Evolutionary conservation across 192 early-diverging fungal genomes (phyloP), one percentile per base, ranked within the genome.

Genomic region (Spizellomyces sp.): DNA sequence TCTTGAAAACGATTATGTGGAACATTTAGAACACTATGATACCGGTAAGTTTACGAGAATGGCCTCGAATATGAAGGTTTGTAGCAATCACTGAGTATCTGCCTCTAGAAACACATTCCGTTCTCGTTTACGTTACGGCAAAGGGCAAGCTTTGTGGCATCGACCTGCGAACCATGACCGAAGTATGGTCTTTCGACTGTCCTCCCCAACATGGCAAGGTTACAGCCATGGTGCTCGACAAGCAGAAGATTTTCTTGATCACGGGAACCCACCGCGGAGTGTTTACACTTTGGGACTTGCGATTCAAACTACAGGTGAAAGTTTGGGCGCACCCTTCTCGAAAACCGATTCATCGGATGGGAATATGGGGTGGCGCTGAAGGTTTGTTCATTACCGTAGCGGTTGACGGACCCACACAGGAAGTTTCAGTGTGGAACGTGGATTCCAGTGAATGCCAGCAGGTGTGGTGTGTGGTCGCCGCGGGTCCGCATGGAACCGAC

Each of bases 401-500:
- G 8, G 82, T 93, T 6, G 88, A 89, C 14, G 83, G 85, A n/a
- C 50, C 15, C 5, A 82, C 67, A 17, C 88, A 90, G 62, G 93
- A 95, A 65, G 76, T 94, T 9, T 89, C 89, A n/a, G 73, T 92
- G 0, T 95, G 94, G 94, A 88, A 95, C 74, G 81, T 95, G 54
- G 88, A 89, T 36, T 77, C 78, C n/a, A 71, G 83, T 12, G 77
- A 86, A 58, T 94, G 93, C 75, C 68, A 79, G 12, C 86, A 94
- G 73, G 85, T 92, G 4, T 94, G 86, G 86, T 91, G 81, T 27
- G 88, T 88, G 19, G 58, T 80, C 45, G 62, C 65, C 22, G 48
- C 60, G 9, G 54, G 55, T 8, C 52, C 58, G 5, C 14, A 5
- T 22, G 64, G 71, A 36, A 12, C 48, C n/a, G 64, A 78, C 44